Evolutionary conservation across 2,329 filamentous ascomycete species (phyloP), one percentile per base, ranked within the genome.

Genomic region (Endocalyx cinctus): DNA sequence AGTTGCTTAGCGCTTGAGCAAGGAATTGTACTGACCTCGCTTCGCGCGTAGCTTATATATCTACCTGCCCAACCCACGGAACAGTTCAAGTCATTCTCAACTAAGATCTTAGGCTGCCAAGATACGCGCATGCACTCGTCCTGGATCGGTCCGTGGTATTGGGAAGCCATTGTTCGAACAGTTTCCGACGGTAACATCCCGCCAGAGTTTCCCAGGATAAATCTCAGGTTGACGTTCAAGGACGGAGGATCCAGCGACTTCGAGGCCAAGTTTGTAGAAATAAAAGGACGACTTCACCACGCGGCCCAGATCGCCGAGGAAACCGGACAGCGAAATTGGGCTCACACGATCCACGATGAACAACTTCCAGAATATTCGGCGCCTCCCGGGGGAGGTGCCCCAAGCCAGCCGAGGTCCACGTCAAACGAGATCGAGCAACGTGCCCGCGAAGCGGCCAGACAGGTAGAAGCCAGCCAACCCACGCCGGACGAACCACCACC

Each of bases 181-280:
- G 86, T 94, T 16, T 67, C 82, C 1, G 85, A 85, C 22, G 92
- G 92, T 23, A 86, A 87, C 31, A 85, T 96, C 31, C 86, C 89
- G 1, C 64, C 82, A 5, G 70, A 82, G 15, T 73, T 87, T 41
- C 74, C 82, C 13, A 78, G 81, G 17, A 70, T 95, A 27, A 87
- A 92, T 51, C 61, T 94, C 46, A 88, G 85, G 57, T 73, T 96
- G 50, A 88, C 82, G 15, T 97, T 97, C 69, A 89, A 88, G 55
- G 89, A 97, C 42, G 90, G 90, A 27, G 90, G 90, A n/a, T 89
- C 89, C 38, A 92, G 84, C 58, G 88, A 95, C 48, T 97, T 94
- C 54, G 82, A 89, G 50, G 76, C 78, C 31, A 77, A 77, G 33
- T 95, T 89, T 53, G 87, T 94, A 50, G 73, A 84, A 35, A 79